These are phyloP conservation scores for Vaccinium macrocarpon DNA, from an alignment of 148 eudicot genomes.

Conservation along the genomic window DNA sequence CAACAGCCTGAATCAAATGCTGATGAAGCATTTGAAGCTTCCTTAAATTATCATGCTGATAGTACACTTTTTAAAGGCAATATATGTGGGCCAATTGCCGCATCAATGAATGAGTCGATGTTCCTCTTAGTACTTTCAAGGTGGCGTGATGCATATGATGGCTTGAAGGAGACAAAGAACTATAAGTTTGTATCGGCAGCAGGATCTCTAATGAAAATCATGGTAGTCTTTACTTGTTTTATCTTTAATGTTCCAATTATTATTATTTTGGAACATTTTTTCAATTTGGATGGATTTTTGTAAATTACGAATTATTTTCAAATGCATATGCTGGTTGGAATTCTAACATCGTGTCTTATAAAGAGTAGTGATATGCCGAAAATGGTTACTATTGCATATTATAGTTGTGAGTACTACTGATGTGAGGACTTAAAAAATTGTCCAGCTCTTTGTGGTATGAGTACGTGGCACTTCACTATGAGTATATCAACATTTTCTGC, in stretches of 20 bases:
- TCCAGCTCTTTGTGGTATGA: background rate
- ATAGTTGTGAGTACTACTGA: background rate
- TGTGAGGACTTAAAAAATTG: background rate
- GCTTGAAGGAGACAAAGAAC: slow-evolving; percentile 85
- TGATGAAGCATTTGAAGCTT: slow-evolving; percentile 36
- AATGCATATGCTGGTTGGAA: background rate
- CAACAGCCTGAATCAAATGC: slow-evolving; percentile 48
- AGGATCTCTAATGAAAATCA: slow-evolving; percentile 81
- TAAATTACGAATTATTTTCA: background rate
- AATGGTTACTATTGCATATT: background rate
- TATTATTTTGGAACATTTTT: background rate
- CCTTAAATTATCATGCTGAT: slow-evolving; percentile 38
- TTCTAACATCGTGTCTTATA: background rate
- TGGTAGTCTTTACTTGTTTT: slow-evolving; percentile 45
- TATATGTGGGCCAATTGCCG: slow-evolving; percentile 86
- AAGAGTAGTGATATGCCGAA: background rate
- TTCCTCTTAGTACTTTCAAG: slow-evolving; percentile 66
- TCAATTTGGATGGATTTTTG: background rate
- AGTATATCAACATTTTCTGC: background rate
- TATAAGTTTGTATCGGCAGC: slow-evolving; percentile 78
- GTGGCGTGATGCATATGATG: slow-evolving; percentile 87
- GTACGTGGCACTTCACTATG: background rate
- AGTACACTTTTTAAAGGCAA: slow-evolving; percentile 64
- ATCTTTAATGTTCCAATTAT: background rate
- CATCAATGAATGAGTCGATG: slow-evolving; percentile 85